A percentile compares a stretch with the other conserved stretches of the same genome.
Evolutionary conservation across 139 green algal genomes (phyloP).

Genomic region (Raphidocelis subcapitata): DNA sequence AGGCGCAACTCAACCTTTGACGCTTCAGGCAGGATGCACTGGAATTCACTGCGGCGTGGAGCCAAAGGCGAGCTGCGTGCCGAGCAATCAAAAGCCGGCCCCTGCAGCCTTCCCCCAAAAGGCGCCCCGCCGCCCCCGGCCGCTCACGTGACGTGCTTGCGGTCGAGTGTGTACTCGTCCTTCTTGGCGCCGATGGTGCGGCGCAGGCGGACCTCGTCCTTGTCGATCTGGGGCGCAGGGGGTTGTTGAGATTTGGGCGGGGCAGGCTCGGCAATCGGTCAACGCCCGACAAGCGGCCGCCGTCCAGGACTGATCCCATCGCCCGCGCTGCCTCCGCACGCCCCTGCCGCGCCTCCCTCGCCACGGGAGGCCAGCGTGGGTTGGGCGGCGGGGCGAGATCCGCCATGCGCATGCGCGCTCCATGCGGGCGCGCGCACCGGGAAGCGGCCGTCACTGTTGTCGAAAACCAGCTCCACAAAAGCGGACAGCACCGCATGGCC

Average conservation of each 20-base stretch:
- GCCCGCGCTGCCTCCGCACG: no score
- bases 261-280: no score
- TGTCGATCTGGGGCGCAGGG: constrained; percentile 61
- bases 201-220: constrained; percentile 86
- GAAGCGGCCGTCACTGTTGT: constrained; percentile 94
- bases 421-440: constrained; percentile 58
- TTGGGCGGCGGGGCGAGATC: no score
- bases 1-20: background rate
- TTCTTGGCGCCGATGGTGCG: constrained; percentile 91
- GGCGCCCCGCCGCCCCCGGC: background rate
- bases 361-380: no score
- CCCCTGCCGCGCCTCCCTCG: no score
- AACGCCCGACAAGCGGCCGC: no score
- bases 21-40: background rate
- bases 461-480: constrained; percentile 98
- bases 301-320: no score
- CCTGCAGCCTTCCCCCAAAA: no score
- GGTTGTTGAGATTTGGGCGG: no score
- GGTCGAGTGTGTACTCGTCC: constrained; percentile 96
- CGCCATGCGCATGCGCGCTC: no score
- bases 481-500: constrained; percentile 83
- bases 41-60: background rate
- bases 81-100: no score
- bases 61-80: background rate
- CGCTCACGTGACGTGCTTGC: constrained; percentile 86